A percentile compares a stretch with the other conserved stretches of the same genome.
phyloP scores from a whole-genome alignment of 1,139 yeast genomes.

The Candida tetrigidarum region DNA sequence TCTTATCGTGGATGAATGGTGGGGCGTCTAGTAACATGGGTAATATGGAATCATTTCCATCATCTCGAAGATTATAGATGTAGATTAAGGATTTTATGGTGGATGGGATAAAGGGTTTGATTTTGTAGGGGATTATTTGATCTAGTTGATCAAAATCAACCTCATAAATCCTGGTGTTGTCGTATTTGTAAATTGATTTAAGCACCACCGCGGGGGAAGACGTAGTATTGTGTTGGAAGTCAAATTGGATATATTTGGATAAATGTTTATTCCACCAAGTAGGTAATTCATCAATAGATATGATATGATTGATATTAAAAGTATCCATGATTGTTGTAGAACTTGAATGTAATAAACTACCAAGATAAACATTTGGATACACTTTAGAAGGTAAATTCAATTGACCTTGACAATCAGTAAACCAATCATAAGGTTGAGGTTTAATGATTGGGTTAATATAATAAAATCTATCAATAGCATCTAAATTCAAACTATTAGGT shows the following conservation, averaged over 20 bases:
- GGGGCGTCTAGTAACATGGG: conserved; percentile 39
- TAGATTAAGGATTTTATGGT: conserved; percentile 31
- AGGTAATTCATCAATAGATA: conserved; percentile 45
- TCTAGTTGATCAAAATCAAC: conserved; percentile 19
- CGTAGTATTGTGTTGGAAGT: conserved; percentile 20
- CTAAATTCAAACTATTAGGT: conserved; percentile 9
- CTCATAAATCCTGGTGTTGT: conserved; percentile 34
- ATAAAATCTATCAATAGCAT: conserved; percentile 12
- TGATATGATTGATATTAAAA: conserved; percentile 28
- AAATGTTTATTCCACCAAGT: conserved; percentile 31
- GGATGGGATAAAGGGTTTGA: conserved; percentile 14
- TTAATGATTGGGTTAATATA: conserved; percentile 9
- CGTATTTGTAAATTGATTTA: conserved; percentile 31
- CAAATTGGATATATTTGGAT: conserved; percentile 20
- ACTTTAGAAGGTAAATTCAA: conserved; percentile 44
- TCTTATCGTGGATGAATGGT: conserved; percentile 31
- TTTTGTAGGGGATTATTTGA: conserved; percentile 8
- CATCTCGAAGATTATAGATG: conserved; percentile 43
- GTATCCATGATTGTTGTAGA: conserved; percentile 33
- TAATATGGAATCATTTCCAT: conserved; percentile 42
- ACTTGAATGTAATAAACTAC: conserved; percentile 41
- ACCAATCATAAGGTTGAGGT: conserved; percentile 35
- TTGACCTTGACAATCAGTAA: conserved; percentile 29
- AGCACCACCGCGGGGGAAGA: conserved; percentile 13
- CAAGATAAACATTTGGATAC: conserved; percentile 34